Conservation (phyloP, 202 grass and related monocot genomes). For the Zoysia matrella region DNA sequence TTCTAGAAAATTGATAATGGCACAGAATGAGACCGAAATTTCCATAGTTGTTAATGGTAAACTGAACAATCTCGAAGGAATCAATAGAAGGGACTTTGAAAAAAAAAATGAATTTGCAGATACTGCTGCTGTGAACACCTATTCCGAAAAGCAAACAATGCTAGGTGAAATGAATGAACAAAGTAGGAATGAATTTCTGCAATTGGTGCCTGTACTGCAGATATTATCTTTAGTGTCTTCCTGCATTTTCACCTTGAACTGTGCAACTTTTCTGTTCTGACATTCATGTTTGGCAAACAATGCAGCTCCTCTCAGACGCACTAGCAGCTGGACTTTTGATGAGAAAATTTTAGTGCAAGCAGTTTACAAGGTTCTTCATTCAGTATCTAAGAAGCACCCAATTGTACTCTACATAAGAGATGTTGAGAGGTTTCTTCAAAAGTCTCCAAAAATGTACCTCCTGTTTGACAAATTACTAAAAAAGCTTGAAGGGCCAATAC, state of each 20-base stretch:
- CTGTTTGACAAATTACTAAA: slow-evolving; percentile 82
- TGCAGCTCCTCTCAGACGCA: slow-evolving; percentile 74
- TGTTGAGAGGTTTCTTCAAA: slow-evolving; percentile 81
- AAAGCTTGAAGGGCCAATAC: slow-evolving; percentile 71
- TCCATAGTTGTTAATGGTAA: neutral
- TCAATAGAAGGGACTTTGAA: neutral
- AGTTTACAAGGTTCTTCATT: slow-evolving; percentile 81
- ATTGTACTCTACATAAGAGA: slow-evolving; percentile 93
- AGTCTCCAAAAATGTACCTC: slow-evolving; percentile 84
- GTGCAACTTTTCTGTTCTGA: slow-evolving; percentile 27
- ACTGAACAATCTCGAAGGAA: neutral
- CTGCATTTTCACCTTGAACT: neutral
- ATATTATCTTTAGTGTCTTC: slow-evolving; percentile 8
- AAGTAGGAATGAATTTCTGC: slow-evolving; percentile 8
- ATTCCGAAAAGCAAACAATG: slow-evolving; percentile 12
- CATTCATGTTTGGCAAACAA: slow-evolving; percentile 18
- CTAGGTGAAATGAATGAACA: neutral
- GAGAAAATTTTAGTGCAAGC: slow-evolving; percentile 95
- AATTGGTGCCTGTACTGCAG: neutral
- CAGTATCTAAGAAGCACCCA: slow-evolving; percentile 78
- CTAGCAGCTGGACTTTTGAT: slow-evolving; percentile 88
- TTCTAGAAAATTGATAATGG: slow-evolving; percentile 24
- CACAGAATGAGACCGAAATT: neutral
- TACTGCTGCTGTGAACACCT: slow-evolving; percentile 5
- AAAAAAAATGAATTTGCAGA: slow-evolving; percentile 1